Conservation (phyloP, 768 basidiomycete species). For the Saitozyma podzolica region DNA sequence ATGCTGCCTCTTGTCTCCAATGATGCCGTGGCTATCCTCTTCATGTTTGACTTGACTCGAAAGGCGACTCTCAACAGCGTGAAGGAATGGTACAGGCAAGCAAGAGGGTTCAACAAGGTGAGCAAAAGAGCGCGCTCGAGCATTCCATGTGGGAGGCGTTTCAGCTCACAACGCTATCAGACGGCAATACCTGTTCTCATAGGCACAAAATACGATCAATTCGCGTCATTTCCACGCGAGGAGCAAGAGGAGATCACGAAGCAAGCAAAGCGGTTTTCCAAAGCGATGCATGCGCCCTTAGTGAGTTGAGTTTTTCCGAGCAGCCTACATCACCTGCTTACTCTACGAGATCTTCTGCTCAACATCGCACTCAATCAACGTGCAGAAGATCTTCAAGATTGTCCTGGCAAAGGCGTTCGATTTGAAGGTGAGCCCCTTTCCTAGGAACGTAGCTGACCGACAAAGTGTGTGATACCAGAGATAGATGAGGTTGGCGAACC, state of each 20-base stretch:
- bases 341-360: slow-evolving; percentile 80
- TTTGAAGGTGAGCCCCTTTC: slow-evolving; percentile 58
- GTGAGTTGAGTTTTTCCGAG: slow-evolving; percentile 21
- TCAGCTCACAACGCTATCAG: slow-evolving; percentile 55
- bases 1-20: slow-evolving; percentile 98
- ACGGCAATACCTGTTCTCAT: slow-evolving; percentile 98
- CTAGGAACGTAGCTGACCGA: neutral
- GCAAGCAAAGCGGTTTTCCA: slow-evolving; percentile 97
- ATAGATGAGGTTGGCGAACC: slow-evolving; percentile 97
- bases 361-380: slow-evolving; percentile 97
- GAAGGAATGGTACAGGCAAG: slow-evolving; percentile 99
- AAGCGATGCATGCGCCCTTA: slow-evolving; percentile 98
- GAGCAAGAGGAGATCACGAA: slow-evolving; percentile 99
- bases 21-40: slow-evolving; percentile 98
- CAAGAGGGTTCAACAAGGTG: slow-evolving; percentile 98
- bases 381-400: slow-evolving; percentile 77
- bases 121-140: slow-evolving; percentile 17
- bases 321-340: neutral
- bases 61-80: slow-evolving; percentile 97
- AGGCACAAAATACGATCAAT: slow-evolving; percentile 97
- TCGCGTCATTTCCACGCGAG: slow-evolving; percentile 90
- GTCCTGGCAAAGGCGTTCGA: slow-evolving; percentile 71
- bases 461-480: slow-evolving; percentile 91
- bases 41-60: slow-evolving; percentile 99
- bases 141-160: neutral